Evolutionary conservation across 2,329 filamentous ascomycete species (phyloP), one percentile per base, ranked within the genome.

Genomic region (Gaeumannomyces tritici): DNA sequence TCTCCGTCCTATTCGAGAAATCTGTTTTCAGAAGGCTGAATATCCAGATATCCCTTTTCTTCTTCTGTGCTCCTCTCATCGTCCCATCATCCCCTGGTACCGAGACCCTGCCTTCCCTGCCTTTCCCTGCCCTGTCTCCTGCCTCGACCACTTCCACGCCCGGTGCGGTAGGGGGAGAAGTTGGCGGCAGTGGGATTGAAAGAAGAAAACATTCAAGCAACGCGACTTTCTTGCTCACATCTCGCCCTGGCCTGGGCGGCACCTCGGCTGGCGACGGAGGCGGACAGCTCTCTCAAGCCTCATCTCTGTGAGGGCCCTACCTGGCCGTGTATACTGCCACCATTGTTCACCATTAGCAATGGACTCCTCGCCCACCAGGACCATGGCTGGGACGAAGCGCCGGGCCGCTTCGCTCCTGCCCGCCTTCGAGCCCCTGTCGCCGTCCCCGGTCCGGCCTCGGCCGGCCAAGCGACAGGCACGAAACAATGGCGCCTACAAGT

Each of bases 341-440:
- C 18, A 18, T 28, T 11, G 11, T n/a, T n/a, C 24, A 11, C 33
- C 18, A 28, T 42, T 58, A 64, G 66, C 66, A 64, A 77, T 80
- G 77, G 74, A 78, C 68, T 79, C 76, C 33, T 76, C 76, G 61
- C 73, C 76, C 13, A 57, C 63, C 56, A 67, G 69, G 27, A 68
- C 66, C 28, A 64, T 65, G 57, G 73, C 79, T 62, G 79, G 82
- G 69, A 73, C 80, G 66, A 88, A 90, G 77, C 80, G 85, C 64
- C 77, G 84, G 68, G 83, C 84, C 58, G 83, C 90, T 31, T 84
- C 86, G 63, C 79, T 93, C 62, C 84, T 95, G 29, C 90, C 90
- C 65, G 83, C 90, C 27, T 93, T 93, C 73, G 90, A 93, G 75
- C 88, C 87, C 61, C 78, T 90, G 63, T 89, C 89, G n/a, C 91